Evolutionary conservation across 2,329 filamentous ascomycete species (phyloP), one percentile per base, ranked within the genome.

Genomic region (Cladosporium sp.): DNA sequence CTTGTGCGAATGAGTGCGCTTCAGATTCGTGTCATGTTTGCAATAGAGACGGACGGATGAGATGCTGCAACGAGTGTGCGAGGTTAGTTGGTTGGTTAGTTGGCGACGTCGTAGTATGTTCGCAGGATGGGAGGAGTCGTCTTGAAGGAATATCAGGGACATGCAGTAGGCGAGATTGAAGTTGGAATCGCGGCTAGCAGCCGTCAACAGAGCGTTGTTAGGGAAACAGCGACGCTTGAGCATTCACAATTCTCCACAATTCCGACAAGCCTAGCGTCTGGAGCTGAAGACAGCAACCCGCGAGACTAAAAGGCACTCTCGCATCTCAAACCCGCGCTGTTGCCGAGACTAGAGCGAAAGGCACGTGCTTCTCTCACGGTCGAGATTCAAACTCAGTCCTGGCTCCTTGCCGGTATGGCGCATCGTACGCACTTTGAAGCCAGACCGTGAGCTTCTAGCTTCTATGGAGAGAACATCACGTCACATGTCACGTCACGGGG

Each of bases 41-140:
- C 60, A 63, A 54, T 46, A 63, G 49, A 63, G 60, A 63, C 49
- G 49, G 46, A 63, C 49, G 49, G 49, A 63, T 63, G 60, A 56
- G 28, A 63, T 63, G 46, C 58, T 61, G 60, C 60, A 63, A 63
- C n/a, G 60, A 63, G 60, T 26, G 56, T 58, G 56, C 56, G 16
- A 46, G 18, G n/a, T 34, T 58, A 46, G 56, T 36, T 34, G 4
- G n/a, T 14, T 23, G 11, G 23, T 16, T n/a, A n/a, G n/a, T 51
- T 16, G 53, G 21, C 28, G 32, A 21, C 1, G 54, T 30, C 28
- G 54, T 57, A 57, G 54, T 57, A 57, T 57, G 54, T 57, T 39
- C 30, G 30, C 30, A 14, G 32, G 32, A 39, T 21, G 30, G 32
- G 30, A 57, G 54, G 30, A 57, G 49, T 18, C 11, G 49, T n/a